phyloP scores from a whole-genome alignment of 352 stramenopile genomes.

The Aphanomyces cochlioides region DNA sequence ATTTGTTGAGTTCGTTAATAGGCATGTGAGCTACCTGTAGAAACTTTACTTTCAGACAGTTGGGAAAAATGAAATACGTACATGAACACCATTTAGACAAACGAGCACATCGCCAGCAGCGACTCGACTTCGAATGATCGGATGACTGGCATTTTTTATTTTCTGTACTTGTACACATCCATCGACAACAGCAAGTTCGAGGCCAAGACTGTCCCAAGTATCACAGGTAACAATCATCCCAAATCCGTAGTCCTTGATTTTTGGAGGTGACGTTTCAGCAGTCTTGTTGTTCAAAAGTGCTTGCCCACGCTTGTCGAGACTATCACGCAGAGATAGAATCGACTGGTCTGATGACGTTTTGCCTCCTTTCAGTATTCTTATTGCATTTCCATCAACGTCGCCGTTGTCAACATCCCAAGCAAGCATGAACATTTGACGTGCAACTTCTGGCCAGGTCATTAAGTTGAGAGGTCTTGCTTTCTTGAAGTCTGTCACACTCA shows the following conservation, averaged over 20 bases:
- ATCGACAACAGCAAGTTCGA: slow-evolving; percentile 44
- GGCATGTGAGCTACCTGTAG: slow-evolving; percentile 21
- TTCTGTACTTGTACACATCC: slow-evolving; percentile 45
- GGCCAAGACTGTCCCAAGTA: slow-evolving; percentile 28
- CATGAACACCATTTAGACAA: slow-evolving; percentile 51
- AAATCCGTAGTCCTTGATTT: slow-evolving; percentile 30
- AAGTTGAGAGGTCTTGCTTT: slow-evolving; percentile 62
- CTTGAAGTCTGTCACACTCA: slow-evolving; percentile 26
- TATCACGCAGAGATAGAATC: slow-evolving; percentile 47
- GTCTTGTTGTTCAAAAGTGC: slow-evolving; percentile 20
- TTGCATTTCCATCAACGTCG: slow-evolving; percentile 58
- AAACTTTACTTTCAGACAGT: not conserved
- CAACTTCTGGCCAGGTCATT: slow-evolving; percentile 79
- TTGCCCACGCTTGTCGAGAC: slow-evolving; percentile 38
- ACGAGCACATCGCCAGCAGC: slow-evolving; percentile 44
- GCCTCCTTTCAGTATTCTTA: slow-evolving; percentile 71
- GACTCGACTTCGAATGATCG: slow-evolving; percentile 27
- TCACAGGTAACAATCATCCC: slow-evolving; percentile 3
- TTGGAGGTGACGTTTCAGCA: not conserved
- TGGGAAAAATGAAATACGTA: slow-evolving; percentile 31
- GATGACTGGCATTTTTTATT: slow-evolving; percentile 27
- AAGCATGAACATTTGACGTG: slow-evolving; percentile 66
- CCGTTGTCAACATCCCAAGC: slow-evolving; percentile 68
- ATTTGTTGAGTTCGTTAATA: slow-evolving; percentile 23
- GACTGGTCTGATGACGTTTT: slow-evolving; percentile 70